phyloP scores from a whole-genome alignment of 169 alveolate species.

The Eimeria brunetti region DNA sequence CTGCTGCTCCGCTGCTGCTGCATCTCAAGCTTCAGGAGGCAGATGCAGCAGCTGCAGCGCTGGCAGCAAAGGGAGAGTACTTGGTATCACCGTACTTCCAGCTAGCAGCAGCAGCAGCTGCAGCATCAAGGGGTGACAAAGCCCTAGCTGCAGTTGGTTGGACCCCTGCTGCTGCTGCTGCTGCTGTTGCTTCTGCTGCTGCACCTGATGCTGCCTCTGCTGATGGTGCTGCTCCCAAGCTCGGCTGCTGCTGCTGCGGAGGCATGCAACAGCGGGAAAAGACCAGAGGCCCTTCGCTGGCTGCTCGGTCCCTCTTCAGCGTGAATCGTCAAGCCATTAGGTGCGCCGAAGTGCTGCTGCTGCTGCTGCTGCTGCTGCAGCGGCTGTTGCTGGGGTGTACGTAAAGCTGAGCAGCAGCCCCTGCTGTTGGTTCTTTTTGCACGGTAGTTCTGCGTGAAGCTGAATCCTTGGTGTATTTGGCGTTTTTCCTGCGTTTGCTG shows the following conservation, averaged over 20 bases:
- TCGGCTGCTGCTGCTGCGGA: constrained; percentile 18
- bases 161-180: neutral
- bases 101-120: constrained; percentile 54
- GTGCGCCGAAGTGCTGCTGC: neutral
- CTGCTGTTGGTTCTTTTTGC: neutral
- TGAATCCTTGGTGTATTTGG: too few relatives aligned
- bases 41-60: constrained; percentile 61
- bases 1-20: constrained; percentile 41
- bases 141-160: neutral
- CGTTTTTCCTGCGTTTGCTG: too few relatives aligned
- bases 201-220: neutral
- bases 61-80: constrained; percentile 52
- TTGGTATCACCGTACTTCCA: neutral
- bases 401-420: neutral
- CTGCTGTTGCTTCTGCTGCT: neutral
- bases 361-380: neutral
- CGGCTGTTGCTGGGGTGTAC: neutral
- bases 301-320: constrained; percentile 19
- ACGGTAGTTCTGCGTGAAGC: neutral
- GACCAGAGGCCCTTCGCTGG: neutral
- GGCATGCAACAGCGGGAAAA: neutral
- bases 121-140: constrained; percentile 13
- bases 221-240: neutral
- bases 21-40: constrained; percentile 24
- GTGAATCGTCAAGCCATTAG: constrained; percentile 35